Percentiles rank a stretch among this genome's conserved stretches.
Evolutionary conservation across 495 filamentous ascomycete genomes (phyloP).

Genomic region (Aspergillus taichungensis): DNA sequence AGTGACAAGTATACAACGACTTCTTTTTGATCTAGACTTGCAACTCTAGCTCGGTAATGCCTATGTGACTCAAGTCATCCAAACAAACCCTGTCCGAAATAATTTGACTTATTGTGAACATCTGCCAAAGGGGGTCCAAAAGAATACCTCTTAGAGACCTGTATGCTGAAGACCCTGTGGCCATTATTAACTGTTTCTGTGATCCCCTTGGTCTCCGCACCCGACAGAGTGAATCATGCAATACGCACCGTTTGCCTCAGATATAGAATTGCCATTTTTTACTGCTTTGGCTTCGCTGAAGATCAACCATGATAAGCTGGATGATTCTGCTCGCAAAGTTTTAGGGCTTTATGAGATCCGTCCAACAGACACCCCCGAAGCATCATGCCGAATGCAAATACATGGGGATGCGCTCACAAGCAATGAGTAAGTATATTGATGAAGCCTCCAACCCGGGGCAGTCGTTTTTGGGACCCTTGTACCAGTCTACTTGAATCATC

Average conservation of each 20-base stretch:
- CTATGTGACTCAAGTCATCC: too few relatives aligned
- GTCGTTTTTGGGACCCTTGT: too few relatives aligned
- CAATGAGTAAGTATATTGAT: conserved; percentile 54
- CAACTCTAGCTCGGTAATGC: too few relatives aligned
- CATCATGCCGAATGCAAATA: conserved; percentile 78
- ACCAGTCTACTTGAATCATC: too few relatives aligned
- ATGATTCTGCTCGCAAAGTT: conserved; percentile 78
- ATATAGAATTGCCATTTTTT: conserved; percentile 94
- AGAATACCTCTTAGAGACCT: neutral
- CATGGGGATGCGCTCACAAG: conserved; percentile 76
- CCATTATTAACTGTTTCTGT: neutral
- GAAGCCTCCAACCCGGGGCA: too few relatives aligned
- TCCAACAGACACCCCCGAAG: conserved; percentile 52
- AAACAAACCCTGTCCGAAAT: too few relatives aligned
- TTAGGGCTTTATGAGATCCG: conserved; percentile 87
- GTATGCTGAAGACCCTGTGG: neutral
- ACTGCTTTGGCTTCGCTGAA: conserved; percentile 79
- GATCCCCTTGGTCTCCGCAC: neutral
- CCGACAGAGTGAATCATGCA: conserved; percentile 23
- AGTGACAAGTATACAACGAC: too few relatives aligned
- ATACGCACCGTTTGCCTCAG: conserved; percentile 82
- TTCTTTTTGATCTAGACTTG: too few relatives aligned
- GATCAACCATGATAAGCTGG: conserved; percentile 92
- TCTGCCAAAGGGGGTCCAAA: neutral
- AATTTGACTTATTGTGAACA: too few relatives aligned